Evolutionary conservation across 1,284 basidiomycete genomes (phyloP).

Genomic region (Rhodotorula sp.): DNA sequence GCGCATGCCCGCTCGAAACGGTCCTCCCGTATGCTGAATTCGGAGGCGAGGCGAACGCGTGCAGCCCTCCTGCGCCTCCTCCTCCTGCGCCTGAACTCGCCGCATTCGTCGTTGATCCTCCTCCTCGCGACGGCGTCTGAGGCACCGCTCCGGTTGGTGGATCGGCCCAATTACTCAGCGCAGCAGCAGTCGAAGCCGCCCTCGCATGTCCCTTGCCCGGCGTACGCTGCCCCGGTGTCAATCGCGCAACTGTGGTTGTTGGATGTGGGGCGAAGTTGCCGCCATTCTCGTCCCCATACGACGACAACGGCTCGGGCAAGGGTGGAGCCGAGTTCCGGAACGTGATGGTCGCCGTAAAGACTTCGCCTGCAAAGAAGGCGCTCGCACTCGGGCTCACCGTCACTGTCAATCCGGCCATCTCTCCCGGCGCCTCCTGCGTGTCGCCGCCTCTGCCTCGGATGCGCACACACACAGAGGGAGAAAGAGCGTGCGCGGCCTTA

Average conservation of each 20-base stretch:
- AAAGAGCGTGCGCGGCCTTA: neutral
- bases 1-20: neutral
- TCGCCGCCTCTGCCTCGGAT: neutral
- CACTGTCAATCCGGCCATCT: slow-evolving; percentile 47
- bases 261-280: slow-evolving; percentile 45
- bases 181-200: slow-evolving; percentile 70
- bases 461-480: neutral
- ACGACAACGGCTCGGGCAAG: neutral
- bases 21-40: neutral
- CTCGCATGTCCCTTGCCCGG: slow-evolving; percentile 56
- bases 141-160: neutral
- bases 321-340: slow-evolving; percentile 69
- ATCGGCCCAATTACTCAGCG: slow-evolving; percentile 42
- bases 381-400: slow-evolving; percentile 69
- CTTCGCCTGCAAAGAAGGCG: slow-evolving; percentile 89
- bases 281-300: neutral
- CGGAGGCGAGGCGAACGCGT: slow-evolving; percentile 53
- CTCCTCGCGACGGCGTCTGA: neutral
- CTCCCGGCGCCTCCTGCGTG: neutral
- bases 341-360: slow-evolving; percentile 76
- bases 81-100: neutral
- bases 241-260: slow-evolving; percentile 51
- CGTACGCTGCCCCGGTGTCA: slow-evolving; percentile 2
- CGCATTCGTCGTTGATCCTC: neutral
- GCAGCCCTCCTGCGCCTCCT: slow-evolving; percentile 46